These are phyloP conservation scores for Paecilomyces sp. DNA, from an alignment of 2,329 filamentous ascomycete species.

Conservation along the genomic window DNA sequence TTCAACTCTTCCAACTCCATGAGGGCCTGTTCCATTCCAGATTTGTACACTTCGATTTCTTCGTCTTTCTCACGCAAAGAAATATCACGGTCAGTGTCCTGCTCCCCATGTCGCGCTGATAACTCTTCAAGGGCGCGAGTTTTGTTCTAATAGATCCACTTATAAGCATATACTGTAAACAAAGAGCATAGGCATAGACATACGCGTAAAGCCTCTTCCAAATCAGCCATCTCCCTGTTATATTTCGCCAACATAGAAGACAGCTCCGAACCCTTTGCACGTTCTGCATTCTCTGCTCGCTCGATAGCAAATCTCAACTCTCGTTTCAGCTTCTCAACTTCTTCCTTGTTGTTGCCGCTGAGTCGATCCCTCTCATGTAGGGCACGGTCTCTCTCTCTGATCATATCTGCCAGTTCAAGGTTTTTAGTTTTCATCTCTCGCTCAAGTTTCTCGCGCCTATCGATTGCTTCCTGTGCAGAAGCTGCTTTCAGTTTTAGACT, in stretches of 20 bases:
- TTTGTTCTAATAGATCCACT: constrained; percentile 54
- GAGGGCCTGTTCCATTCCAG: constrained; percentile 92
- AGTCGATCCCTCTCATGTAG: constrained; percentile 86
- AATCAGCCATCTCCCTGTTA: constrained; percentile 92
- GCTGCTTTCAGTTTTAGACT: constrained; percentile 91
- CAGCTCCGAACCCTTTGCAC: constrained; percentile 88
- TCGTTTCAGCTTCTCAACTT: constrained; percentile 87
- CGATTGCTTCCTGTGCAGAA: constrained; percentile 94
- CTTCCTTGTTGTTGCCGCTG: constrained; percentile 82
- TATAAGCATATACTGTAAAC: background rate
- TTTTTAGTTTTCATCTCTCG: constrained; percentile 99
- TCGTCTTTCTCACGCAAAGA: constrained; percentile 91
- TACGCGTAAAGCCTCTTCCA: constrained; percentile 76
- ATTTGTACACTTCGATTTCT: constrained; percentile 96
- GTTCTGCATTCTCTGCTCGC: constrained; percentile 83
- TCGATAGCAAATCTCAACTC: constrained; percentile 90
- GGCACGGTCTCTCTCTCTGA: constrained; percentile 87
- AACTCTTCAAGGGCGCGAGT: constrained; percentile 78
- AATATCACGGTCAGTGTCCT: constrained; percentile 77
- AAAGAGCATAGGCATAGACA: constrained; percentile 6
- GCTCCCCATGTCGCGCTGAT: constrained; percentile 68
- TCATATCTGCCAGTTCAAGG: constrained; percentile 97
- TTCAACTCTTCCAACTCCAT: constrained; percentile 86
- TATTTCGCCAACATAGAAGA: constrained; percentile 93
- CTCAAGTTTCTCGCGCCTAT: constrained; percentile 87